phyloP scores from a whole-genome alignment of 2,329 filamentous ascomycete genomes.

The Sarocladium kiliense region DNA sequence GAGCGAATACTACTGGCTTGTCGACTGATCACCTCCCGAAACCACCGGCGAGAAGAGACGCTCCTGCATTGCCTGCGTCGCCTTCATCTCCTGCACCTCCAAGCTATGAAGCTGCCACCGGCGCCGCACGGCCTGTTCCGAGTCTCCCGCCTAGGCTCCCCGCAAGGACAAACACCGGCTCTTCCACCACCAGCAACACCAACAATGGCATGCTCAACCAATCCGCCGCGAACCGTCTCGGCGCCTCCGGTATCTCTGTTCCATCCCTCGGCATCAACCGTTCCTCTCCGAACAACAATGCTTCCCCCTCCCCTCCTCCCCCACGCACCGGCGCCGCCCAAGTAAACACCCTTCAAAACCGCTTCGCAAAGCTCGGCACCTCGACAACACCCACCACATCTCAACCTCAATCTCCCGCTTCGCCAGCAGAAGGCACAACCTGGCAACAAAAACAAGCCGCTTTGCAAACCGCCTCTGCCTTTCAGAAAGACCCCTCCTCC shows the following conservation, averaged over 20 bases:
- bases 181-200: slow-evolving; percentile 28
- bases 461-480: slow-evolving; percentile 52
- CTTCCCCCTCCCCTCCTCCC: slow-evolving; percentile 20
- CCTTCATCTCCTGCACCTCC: slow-evolving; percentile 15
- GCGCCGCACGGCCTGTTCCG: slow-evolving; percentile 33
- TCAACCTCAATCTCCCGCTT: slow-evolving; percentile 11
- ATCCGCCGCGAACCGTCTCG: slow-evolving; percentile 60
- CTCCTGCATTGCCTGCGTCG: slow-evolving; percentile 18
- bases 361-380: slow-evolving; percentile 50
- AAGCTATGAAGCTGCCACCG: slow-evolving; percentile 21
- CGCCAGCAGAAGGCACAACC: slow-evolving; percentile 47
- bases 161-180: slow-evolving; percentile 37
- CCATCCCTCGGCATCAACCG: slow-evolving; percentile 65
- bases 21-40: slow-evolving; percentile 64
- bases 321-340: slow-evolving; percentile 30
- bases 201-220: slow-evolving; percentile 37
- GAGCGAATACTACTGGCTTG: slow-evolving; percentile 65
- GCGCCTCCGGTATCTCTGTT: slow-evolving; percentile 71
- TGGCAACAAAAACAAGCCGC: slow-evolving; percentile 62
- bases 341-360: slow-evolving; percentile 62
- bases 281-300: slow-evolving; percentile 18
- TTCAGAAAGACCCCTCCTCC: slow-evolving; percentile 56
- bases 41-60: slow-evolving; percentile 56
- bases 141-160: slow-evolving; percentile 66
- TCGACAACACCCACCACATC: slow-evolving; percentile 15